These are phyloP conservation scores for Tetracentron sinense DNA, from an alignment of 164 flowering plant species.

Conservation along the genomic window DNA sequence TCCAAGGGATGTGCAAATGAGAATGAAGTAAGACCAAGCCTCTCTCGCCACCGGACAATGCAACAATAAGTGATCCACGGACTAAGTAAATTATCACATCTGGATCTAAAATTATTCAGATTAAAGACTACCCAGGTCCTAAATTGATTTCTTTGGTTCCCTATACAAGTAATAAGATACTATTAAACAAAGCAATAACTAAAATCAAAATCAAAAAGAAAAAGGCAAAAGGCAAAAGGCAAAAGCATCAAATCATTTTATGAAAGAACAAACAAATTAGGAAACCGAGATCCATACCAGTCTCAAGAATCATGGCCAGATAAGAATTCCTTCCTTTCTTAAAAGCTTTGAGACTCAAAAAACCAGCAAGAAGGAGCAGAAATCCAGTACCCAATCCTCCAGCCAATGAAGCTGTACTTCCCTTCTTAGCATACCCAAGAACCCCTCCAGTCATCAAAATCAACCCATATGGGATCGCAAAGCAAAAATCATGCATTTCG, in stretches of 20 bases:
- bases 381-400: conserved; percentile 78
- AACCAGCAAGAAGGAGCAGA: conserved; percentile 70
- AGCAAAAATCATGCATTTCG: conserved; percentile 96
- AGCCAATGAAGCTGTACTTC: conserved; percentile 72
- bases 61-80: no score
- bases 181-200: no score
- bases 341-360: conserved; percentile 74
- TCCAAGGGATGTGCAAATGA: no score
- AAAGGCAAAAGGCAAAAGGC: background rate
- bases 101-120: background rate
- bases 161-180: background rate
- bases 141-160: background rate
- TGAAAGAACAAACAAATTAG: background rate
- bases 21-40: no score
- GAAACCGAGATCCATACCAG: conserved; percentile 35
- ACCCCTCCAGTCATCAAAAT: conserved; percentile 64
- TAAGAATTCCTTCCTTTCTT: conserved; percentile 63
- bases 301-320: conserved; percentile 57
- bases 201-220: background rate
- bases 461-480: conserved; percentile 88
- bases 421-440: conserved; percentile 63
- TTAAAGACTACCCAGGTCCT: background rate
- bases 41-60: no score
- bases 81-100: background rate
- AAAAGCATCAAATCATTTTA: background rate